Evolutionary conservation across 805 yeast species (phyloP).

Genomic region (Martiniozyma abietophila): DNA sequence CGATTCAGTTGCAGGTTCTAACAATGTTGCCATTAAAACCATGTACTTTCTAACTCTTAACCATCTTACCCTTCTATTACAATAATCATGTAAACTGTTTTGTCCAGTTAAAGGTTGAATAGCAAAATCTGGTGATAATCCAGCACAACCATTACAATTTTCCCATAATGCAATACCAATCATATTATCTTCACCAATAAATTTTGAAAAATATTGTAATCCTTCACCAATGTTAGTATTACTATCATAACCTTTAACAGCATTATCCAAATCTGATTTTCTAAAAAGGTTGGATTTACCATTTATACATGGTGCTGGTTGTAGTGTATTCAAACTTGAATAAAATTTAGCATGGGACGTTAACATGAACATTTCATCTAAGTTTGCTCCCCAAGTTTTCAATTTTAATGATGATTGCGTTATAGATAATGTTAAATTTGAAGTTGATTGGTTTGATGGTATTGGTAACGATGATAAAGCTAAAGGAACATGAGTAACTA

Average conservation of each 20-base stretch:
- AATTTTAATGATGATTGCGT: too few relatives aligned
- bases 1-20: slow-evolving; percentile 83
- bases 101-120: slow-evolving; percentile 57
- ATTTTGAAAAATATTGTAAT: slow-evolving; percentile 61
- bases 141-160: slow-evolving; percentile 56
- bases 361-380: slow-evolving; percentile 79
- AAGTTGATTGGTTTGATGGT: too few relatives aligned
- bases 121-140: slow-evolving; percentile 69
- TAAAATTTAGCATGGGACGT: slow-evolving; percentile 85
- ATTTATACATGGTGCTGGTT: slow-evolving; percentile 82
- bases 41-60: slow-evolving; percentile 76
- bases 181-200: slow-evolving; percentile 90
- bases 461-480: too few relatives aligned
- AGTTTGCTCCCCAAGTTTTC: slow-evolving; percentile 48
- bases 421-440: slow-evolving; percentile 5
- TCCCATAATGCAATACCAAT: slow-evolving; percentile 82
- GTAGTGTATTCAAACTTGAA: slow-evolving; percentile 61
- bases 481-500: slow-evolving; percentile 78
- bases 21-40: slow-evolving; percentile 75
- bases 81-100: slow-evolving; percentile 41
- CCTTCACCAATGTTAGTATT: slow-evolving; percentile 33
- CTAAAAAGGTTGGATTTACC: slow-evolving; percentile 81
- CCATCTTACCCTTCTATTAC: slow-evolving; percentile 72
- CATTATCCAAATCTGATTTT: slow-evolving; percentile 49
- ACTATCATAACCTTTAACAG: slow-evolving; percentile 35